Evolutionary conservation across 1,139 yeast genomes (phyloP), one percentile per base, ranked within the genome.

Genomic region (Sugiyamaella novakii): DNA sequence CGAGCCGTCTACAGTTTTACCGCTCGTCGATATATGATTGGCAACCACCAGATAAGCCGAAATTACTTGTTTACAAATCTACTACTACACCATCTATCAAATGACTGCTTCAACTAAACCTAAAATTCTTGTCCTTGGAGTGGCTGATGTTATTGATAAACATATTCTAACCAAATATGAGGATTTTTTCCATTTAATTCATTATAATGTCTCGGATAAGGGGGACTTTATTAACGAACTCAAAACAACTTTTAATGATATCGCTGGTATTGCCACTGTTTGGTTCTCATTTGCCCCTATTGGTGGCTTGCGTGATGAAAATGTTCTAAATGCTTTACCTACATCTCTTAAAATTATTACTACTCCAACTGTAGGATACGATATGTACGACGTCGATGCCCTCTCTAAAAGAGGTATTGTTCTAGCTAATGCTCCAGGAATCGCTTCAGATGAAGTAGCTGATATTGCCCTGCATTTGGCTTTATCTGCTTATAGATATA

Each of bases 351-450:
- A 78, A 60, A 72, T 84, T 7, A 72, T 87, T 36, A 73, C 87
- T 0, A 73, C 81, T 31, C 83, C 88, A 43, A 78, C 88, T 49
- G 91, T 86, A 2, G 96, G 95, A 0, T 75, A 73, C 57, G 88
- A 85, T 56, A 75, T 73, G 24, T 78, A 77, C 54, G 87, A 84
- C 62, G 75, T 75, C 2, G 70, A 63, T 7, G 64, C 61, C 15
- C 56, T 80, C 17, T 41, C 43, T 8, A 62, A 64, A 25, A 72
- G 70, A 45, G 76, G 76, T 12, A 77, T 86, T 31, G 59, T 68
- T 2, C 70, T 86, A 50, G 79, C 86, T 54, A 83, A 87, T 64
- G 82, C 81, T 17, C 68, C 65, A 2, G 63, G 63, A 0, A 68
- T 74, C 36, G 80, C 87, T 0, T 78, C 84, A 3, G 78, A 73